Percentiles rank a stretch among this genome's conserved stretches.
phyloP scores from a whole-genome alignment of 768 basidiomycete species.

The Mycena olivaceomarginata region DNA sequence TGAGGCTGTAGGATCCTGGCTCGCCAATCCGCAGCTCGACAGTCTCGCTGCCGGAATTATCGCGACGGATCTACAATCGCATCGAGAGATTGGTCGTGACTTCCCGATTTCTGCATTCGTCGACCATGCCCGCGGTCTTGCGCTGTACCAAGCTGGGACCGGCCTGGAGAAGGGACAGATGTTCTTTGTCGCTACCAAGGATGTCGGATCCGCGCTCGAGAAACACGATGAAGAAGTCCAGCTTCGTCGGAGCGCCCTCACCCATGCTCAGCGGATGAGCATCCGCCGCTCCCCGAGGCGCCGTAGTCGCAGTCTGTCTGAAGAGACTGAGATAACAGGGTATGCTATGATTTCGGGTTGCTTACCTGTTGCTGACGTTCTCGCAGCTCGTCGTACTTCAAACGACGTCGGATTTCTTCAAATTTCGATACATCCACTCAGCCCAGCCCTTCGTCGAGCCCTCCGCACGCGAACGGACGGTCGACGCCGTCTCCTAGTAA shows the following conservation, averaged over 20 bases:
- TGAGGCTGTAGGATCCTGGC: conserved; percentile 63
- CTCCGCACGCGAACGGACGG: conserved; percentile 56
- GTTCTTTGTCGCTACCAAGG: conserved; percentile 53
- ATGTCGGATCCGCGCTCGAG: conserved; percentile 56
- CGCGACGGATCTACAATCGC: conserved; percentile 63
- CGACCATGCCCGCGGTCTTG: conserved; percentile 67
- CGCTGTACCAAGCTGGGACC: conserved; percentile 54
- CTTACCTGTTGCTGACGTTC: conserved; percentile 13
- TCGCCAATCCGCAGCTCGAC: conserved; percentile 53
- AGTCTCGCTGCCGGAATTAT: conserved; percentile 55
- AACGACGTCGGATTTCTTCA: conserved; percentile 66
- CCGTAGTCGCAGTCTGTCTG: conserved; percentile 60
- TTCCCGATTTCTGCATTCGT: conserved; percentile 71
- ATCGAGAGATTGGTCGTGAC: conserved; percentile 66
- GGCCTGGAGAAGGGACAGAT: conserved; percentile 37
- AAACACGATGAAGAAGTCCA: conserved; percentile 55
- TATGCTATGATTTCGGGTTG: conserved; percentile 48
- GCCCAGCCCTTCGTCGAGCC: conserved; percentile 56
- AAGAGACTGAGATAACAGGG: conserved; percentile 62
- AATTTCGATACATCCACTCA: conserved; percentile 58
- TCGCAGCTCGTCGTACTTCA: conserved; percentile 54
- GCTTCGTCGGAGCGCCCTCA: conserved; percentile 60
- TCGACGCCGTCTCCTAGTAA: conserved; percentile 69
- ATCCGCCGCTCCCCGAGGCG: conserved; percentile 69
- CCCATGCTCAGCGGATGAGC: conserved; percentile 60